phyloP scores from a whole-genome alignment of 176 grass and related monocot species.

The Avena atlantica region DNA sequence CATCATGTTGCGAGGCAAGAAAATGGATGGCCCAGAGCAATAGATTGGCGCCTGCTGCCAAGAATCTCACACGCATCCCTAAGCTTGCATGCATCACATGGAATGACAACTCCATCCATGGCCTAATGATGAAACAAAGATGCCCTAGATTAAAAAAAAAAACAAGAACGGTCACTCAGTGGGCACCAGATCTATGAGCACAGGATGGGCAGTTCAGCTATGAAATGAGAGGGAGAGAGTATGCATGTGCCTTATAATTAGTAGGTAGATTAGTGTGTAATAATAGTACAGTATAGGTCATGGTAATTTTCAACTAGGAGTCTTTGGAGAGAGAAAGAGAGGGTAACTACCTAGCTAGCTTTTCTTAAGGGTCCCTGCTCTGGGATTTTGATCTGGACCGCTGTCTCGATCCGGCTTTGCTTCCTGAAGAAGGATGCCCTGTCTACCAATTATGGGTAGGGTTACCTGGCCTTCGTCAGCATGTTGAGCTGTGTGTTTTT shows the following conservation, averaged over 20 bases:
- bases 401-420: slow-evolving; percentile 52
- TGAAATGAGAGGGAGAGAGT: slow-evolving; percentile 4
- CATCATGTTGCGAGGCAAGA: slow-evolving; percentile 45
- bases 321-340: not conserved
- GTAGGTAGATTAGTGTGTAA: not conserved
- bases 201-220: slow-evolving; percentile 43
- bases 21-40: slow-evolving; percentile 37
- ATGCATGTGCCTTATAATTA: slow-evolving; percentile 33
- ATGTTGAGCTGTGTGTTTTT: slow-evolving; percentile 17
- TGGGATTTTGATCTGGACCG: slow-evolving; percentile 46
- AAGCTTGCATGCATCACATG: slow-evolving; percentile 62
- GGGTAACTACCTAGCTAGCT: slow-evolving; percentile 5
- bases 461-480: slow-evolving; percentile 27
- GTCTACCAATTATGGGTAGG: slow-evolving; percentile 55
- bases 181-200: slow-evolving; percentile 47
- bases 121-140: slow-evolving; percentile 63
- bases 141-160: slow-evolving; percentile 43
- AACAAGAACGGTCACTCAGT: not conserved
- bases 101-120: slow-evolving; percentile 66
- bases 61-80: slow-evolving; percentile 70
- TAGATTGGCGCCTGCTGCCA: slow-evolving; percentile 50
- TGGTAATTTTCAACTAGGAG: slow-evolving; percentile 24
- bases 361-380: slow-evolving; percentile 32
- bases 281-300: slow-evolving; percentile 8
- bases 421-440: slow-evolving; percentile 60